Evolutionary conservation across 352 stramenopile genomes (phyloP), one percentile per base, ranked within the genome.

Genomic region (Halophytophthora batemanensis): DNA sequence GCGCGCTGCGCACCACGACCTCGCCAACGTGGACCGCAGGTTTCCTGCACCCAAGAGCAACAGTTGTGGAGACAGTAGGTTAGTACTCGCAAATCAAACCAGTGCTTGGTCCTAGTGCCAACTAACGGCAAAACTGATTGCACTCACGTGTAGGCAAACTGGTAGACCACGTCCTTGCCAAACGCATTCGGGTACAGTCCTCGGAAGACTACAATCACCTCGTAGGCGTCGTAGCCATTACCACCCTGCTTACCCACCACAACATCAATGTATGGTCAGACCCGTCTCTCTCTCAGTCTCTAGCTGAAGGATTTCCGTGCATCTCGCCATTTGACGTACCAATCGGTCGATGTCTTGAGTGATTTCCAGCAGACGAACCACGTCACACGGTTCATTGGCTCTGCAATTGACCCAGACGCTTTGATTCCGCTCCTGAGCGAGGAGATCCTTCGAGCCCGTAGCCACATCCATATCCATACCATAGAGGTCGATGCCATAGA

Each of bases 141-240:
- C 19, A 70, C 77, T 36, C 77, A 93, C 83, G 81, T 87, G 56
- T 87, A 94, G 2, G 74, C 76, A 50, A 94, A 90, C 21, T 88
- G 68, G 56, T 94, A 94, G 7, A 68, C 52, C 34, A 94, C 65
- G 5, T 73, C 53, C 22, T 75, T 74, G 23, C 77, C 81, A 25
- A 90, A 90, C 1, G 64, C 55, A 46, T 94, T 90, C 2, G 83
- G 83, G 54, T 94, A 94, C 43, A 85, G 56, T 13, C 78, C 77
- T 56, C 76, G 70, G 46, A 86, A 92, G 6, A 76, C 64, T 10
- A 92, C 50, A 13, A 78, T 63, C 15, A 71, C 62, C 50, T 86
- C 58, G 39, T 91, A 92, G 5, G 74, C 74, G 5, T 69, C 64
- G 46, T 87, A 90, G 10, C 75, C 78, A 36, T 61, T 80, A 11